Evolutionary conservation across 768 basidiomycete species (phyloP).

Genomic region (Paxillus involutus): DNA sequence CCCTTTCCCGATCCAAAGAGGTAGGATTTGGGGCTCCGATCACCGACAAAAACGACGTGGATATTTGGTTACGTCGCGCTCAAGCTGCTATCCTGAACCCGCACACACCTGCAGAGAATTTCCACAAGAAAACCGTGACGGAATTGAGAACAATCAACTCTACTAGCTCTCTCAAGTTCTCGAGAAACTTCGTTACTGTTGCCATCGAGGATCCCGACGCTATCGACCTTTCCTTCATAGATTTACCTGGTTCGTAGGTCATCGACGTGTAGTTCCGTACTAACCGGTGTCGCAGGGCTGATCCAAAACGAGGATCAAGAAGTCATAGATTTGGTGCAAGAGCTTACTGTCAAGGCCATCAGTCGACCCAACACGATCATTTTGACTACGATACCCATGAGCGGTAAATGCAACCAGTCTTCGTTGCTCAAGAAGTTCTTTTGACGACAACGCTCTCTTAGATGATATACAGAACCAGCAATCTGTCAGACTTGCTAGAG

Average conservation of each 20-base stretch:
- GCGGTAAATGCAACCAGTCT: conserved; percentile 36
- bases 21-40: conserved; percentile 32
- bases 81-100: conserved; percentile 45
- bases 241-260: conserved; percentile 46
- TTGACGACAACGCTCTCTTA: conserved; percentile 21
- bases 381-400: conserved; percentile 66
- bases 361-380: too few relatives aligned
- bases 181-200: conserved; percentile 50
- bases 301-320: conserved; percentile 52
- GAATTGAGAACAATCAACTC: conserved; percentile 28
- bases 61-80: conserved; percentile 44
- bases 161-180: conserved; percentile 37
- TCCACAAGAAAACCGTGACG: conserved; percentile 19
- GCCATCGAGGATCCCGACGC: conserved; percentile 43
- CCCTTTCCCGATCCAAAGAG: conserved; percentile 20
- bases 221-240: conserved; percentile 52
- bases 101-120: conserved; percentile 7
- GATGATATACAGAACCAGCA: conserved; percentile 70
- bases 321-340: conserved; percentile 43
- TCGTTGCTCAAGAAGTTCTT: background rate
- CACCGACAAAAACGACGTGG: conserved; percentile 32
- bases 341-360: conserved; percentile 51
- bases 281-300: conserved; percentile 40
- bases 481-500: conserved; percentile 52
- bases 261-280: background rate